These are phyloP conservation scores for Leishmania aethiopica DNA, from an alignment of 208 protist genomes.

Conservation along the genomic window DNA sequence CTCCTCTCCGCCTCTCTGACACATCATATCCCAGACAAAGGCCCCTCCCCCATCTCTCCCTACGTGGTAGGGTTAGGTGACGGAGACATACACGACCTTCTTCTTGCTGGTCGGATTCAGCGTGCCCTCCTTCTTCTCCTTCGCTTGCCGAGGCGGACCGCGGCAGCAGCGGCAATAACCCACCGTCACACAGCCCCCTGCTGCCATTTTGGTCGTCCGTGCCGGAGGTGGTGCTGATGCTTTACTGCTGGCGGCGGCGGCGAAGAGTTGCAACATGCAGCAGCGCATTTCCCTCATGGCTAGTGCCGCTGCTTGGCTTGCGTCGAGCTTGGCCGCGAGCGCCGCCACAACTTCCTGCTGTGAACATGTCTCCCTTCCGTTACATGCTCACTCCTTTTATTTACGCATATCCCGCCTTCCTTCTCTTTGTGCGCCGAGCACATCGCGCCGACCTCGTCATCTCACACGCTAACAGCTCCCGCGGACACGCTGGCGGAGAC, in stretches of 20 bases:
- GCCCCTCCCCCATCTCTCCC: no score
- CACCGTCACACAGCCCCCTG: neutral
- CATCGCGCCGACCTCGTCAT: neutral
- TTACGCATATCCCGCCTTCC: neutral
- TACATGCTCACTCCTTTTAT: neutral
- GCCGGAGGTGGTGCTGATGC: neutral
- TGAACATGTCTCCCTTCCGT: neutral
- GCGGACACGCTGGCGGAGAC: neutral
- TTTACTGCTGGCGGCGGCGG: neutral
- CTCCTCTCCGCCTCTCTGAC: neutral
- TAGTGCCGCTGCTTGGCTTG: neutral
- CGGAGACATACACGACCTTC: neutral
- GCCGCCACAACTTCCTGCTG: neutral
- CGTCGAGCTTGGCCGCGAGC: neutral
- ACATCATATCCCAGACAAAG: neutral
- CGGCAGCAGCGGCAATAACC: neutral
- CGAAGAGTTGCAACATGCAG: neutral
- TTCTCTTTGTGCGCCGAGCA: neutral
- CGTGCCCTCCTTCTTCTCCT: neutral
- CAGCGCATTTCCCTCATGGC: neutral
- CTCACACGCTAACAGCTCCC: neutral
- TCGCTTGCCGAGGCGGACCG: neutral
- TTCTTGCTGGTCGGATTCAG: neutral
- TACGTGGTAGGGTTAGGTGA: neutral
- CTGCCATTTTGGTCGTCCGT: neutral